Evolutionary conservation across 2,329 filamentous ascomycete genomes (phyloP), one percentile per base, ranked within the genome.

Genomic region (Fusarium cyanostomum): DNA sequence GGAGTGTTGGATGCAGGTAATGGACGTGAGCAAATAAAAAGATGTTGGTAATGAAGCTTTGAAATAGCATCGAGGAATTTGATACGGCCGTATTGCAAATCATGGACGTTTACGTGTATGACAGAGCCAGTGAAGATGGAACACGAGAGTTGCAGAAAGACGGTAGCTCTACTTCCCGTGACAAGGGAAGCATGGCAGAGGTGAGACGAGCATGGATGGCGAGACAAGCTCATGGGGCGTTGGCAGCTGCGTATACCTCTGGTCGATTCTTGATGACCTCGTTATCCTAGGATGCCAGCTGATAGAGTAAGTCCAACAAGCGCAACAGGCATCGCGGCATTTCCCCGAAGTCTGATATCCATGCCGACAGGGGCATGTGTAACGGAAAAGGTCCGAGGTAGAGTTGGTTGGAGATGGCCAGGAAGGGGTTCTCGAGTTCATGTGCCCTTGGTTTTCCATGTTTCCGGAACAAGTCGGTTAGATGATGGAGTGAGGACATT

Each of bases 21-120:
- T 9, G 28, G 53, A 16, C 21, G 21, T 27, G 21, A 52, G 60
- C 41, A 52, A 35, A 56, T 65, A 39, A 51, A n/a, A 50, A 27
- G 24, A 61, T 55, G 50, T 52, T 55, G 45, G 28, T 66, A 66
- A 66, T 66, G 62, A 66, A 38, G 27, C 15, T 28, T 53, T 58
- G 52, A 65, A 56, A 61, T 65, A 57, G 51, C 55, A 64, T 64
- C 46, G 56, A 65, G 34, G 56, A 55, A 53, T 48, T 62, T 54
- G 56, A 55, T 41, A 57, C 58, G 24, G 16, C 38, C 24, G 24
- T 52, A 26, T 43, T 43, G 28, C 21, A 44, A 24, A 24, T 18
- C n/a, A n/a, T 24, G 24, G 24, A 21, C 13, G 42, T 30, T 30
- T 18, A 27, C 21, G 35, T 49, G 15, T 16, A 49, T 28, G n/a